phyloP scores from a whole-genome alignment of 208 protist genomes.

The Crithidia fasciculata region DNA sequence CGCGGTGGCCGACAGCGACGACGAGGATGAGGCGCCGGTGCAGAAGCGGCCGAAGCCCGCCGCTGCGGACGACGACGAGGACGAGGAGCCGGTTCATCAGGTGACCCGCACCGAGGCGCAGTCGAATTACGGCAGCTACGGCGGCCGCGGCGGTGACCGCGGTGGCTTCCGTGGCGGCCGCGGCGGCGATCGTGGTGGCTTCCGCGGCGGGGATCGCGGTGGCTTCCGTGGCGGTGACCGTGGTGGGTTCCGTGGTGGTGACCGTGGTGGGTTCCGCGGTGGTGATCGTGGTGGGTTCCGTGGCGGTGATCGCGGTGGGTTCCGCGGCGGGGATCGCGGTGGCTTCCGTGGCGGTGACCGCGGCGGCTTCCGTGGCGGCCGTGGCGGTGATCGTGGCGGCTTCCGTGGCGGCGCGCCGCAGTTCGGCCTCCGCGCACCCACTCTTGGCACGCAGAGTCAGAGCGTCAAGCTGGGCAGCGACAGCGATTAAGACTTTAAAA shows the following conservation, averaged over 20 bases:
- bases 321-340: constrained; percentile 44
- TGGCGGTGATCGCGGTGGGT: constrained; percentile 32
- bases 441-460: constrained; percentile 53
- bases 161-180: constrained; percentile 40
- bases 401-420: constrained; percentile 65
- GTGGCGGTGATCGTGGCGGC: constrained; percentile 55
- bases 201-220: constrained; percentile 34
- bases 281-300: constrained; percentile 35
- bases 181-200: constrained; percentile 36
- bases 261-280: constrained; percentile 36
- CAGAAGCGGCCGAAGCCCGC: constrained; percentile 22
- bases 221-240: constrained; percentile 43
- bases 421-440: constrained; percentile 62
- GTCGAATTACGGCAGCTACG: constrained; percentile 30
- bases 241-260: constrained; percentile 36
- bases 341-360: constrained; percentile 49
- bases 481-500: constrained; percentile 41
- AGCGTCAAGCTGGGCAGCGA: constrained; percentile 83
- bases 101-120: constrained; percentile 48
- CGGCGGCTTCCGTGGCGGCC: constrained; percentile 50
- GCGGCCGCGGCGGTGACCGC: constrained; percentile 39
- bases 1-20: constrained; percentile 19
- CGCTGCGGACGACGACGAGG: constrained; percentile 20
- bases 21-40: constrained; percentile 25
- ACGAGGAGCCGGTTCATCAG: constrained; percentile 47